A percentile compares a stretch with the other conserved stretches of the same genome.
These are phyloP conservation scores for Barnettozyma wickerhamii DNA, from an alignment of 805 yeast species.

Conservation along the genomic window DNA sequence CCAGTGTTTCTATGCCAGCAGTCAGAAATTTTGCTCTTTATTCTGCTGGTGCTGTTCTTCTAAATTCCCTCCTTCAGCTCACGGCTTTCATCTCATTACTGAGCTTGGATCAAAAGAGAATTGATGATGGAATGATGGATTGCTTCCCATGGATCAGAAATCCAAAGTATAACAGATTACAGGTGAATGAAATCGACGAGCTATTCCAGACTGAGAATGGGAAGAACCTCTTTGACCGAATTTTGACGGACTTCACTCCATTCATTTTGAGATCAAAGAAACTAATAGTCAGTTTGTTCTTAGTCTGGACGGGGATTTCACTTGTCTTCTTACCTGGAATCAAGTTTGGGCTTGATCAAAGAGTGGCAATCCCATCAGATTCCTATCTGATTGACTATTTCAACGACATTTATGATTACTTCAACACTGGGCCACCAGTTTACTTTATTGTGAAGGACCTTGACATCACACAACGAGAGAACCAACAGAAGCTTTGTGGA, in stretches of 20 bases:
- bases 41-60: conserved; percentile 78
- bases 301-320: conserved; percentile 63
- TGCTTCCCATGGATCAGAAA: conserved; percentile 50
- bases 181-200: conserved; percentile 21
- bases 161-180: conserved; percentile 11
- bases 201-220: conserved; percentile 26
- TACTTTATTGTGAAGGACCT: conserved; percentile 74
- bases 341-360: conserved; percentile 81
- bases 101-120: conserved; percentile 58
- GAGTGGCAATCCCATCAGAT: conserved; percentile 78
- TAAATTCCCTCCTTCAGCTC: conserved; percentile 74
- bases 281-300: conserved; percentile 48
- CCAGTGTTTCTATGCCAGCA: conserved; percentile 91
- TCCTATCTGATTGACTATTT: conserved; percentile 83
- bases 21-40: conserved; percentile 90
- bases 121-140: conserved; percentile 58
- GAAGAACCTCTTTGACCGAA: conserved; percentile 32
- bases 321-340: conserved; percentile 65
- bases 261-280: conserved; percentile 46
- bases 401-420: conserved; percentile 63
- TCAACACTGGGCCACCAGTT: conserved; percentile 89
- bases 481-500: conserved; percentile 81
- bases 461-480: conserved; percentile 54
- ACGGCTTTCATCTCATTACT: conserved; percentile 77
- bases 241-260: conserved; percentile 49